Evolutionary conservation across 164 flowering plant species (phyloP), one percentile per base, ranked within the genome.

Genomic region (Nymphaea colorata): DNA sequence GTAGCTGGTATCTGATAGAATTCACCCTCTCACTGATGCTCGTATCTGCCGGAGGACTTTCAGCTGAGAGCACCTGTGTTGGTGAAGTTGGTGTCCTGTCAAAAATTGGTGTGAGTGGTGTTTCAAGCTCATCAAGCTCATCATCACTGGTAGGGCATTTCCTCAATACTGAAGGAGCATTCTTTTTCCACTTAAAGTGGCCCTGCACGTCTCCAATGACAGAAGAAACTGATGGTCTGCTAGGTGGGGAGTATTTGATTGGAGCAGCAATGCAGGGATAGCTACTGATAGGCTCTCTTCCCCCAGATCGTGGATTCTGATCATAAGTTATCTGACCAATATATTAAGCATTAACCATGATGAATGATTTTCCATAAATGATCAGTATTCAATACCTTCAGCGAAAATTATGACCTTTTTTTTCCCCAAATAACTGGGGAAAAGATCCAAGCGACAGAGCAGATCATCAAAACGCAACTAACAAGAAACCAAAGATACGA

Each of bases 101-200:
- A 5, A 65, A 36, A 18, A 81, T 47, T 36, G 85, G 79, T 43
- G 73, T 66, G 15, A 88, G 55, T 42, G 96, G 90, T 68, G 83
- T 86, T 8, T 51, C 57, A 74, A 91, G 69, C 74, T 91, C 89
- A 44, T 91, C 93, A 41, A 91, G 93, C 76, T 93, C 98, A 69
- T 89, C 98, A 60, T 93, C 98, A 59, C 96, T 93, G 3, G 89
- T 84, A 74, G 90, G 86, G 44, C 92, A 76, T 75, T 86, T 93
- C 66, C 76, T 79, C 12, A 89, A 86, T 67, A 86, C 69, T 4
- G 90, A 77, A 47, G 91, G 81, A 42, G 76, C 75, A 51, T 80
- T 83, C 68, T 81, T 82, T 61, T 61, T 72, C 41, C 70, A 65
- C 14, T 51, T 10, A 8, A 51, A 8, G 57, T 51, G 57, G 75